These are phyloP conservation scores for Vicia faba DNA, from an alignment of 306 rosid species.

Conservation along the genomic window DNA sequence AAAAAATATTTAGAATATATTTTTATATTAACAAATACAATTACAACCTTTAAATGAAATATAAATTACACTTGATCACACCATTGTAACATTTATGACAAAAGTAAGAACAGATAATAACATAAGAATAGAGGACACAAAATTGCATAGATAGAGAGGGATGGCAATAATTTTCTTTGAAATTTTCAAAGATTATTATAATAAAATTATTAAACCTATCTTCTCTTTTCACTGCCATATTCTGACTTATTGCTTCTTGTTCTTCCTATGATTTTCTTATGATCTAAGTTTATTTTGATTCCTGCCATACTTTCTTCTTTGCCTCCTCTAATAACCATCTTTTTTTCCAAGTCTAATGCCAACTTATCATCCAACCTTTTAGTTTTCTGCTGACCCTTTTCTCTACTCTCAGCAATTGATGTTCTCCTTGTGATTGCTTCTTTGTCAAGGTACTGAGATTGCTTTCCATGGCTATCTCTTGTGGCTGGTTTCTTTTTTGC, in stretches of 20 bases:
- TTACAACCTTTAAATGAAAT: constrained; percentile 23
- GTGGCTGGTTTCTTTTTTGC: constrained; percentile 49
- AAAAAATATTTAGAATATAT: too few species aligned
- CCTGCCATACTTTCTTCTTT: constrained; percentile 45
- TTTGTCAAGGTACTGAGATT: constrained; percentile 43
- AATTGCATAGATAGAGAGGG: constrained; percentile 32
- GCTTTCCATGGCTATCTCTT: constrained; percentile 48
- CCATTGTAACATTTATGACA: constrained; percentile 43
- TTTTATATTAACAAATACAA: constrained; percentile 2
- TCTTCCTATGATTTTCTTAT: constrained; percentile 50
- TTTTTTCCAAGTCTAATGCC: constrained; percentile 50
- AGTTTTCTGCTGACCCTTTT: constrained; percentile 46
- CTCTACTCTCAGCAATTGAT: constrained; percentile 45
- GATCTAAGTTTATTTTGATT: constrained; percentile 55
- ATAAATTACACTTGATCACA: constrained; percentile 38
- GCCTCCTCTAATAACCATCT: constrained; percentile 48
- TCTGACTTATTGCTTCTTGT: constrained; percentile 71
- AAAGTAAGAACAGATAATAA: constrained; percentile 30
- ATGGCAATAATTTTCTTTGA: constrained; percentile 31
- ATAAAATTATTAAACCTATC: constrained; percentile 44
- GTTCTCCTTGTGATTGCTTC: constrained; percentile 54
- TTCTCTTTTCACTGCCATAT: constrained; percentile 59
- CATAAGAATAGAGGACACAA: constrained; percentile 41
- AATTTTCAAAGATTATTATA: constrained; percentile 28
- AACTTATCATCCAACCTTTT: constrained; percentile 53